Percentiles rank a stretch among this genome's conserved stretches.
These are phyloP conservation scores for Iris pallida DNA, from an alignment of 116 monocot species.

Conservation along the genomic window DNA sequence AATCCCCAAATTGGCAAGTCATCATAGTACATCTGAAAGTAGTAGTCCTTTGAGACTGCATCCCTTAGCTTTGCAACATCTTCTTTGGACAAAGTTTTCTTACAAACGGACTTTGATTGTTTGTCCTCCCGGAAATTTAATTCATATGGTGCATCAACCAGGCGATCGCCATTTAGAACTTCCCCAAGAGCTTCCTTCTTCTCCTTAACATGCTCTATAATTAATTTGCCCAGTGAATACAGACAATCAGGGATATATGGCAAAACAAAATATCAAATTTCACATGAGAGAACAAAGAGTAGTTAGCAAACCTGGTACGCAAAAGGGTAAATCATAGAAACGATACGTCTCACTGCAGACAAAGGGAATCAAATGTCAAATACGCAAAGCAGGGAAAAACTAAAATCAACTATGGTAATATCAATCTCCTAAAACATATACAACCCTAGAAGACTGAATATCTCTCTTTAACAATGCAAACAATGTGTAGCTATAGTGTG, in stretches of 20 bases:
- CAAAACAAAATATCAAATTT: not conserved
- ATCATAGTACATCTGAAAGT: conserved; percentile 46
- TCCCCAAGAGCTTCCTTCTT: conserved; percentile 36
- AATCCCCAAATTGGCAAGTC: conserved; percentile 47
- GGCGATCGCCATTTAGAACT: conserved; percentile 33
- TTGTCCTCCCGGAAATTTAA: conserved; percentile 24
- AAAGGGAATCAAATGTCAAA: conserved; percentile 4
- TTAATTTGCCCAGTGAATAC: not conserved
- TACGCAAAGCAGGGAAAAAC: not conserved
- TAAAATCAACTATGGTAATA: not conserved
- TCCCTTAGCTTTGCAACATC: conserved; percentile 29
- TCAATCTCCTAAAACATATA: not conserved
- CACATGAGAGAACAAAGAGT: not conserved
- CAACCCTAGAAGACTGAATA: not conserved
- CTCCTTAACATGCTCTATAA: conserved; percentile 23
- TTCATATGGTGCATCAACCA: conserved; percentile 33
- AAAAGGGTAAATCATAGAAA: conserved; percentile 30
- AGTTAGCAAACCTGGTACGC: conserved; percentile 21
- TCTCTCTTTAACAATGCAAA: too few relatives aligned
- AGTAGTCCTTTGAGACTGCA: conserved; percentile 37
- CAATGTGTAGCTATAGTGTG: too few relatives aligned
- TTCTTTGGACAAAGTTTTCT: conserved; percentile 22
- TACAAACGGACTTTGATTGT: conserved; percentile 24
- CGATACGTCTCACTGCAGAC: conserved; percentile 29
- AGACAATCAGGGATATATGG: not conserved